These are phyloP conservation scores for Thyridium curvatum DNA, from an alignment of 2,329 filamentous ascomycete species.

Conservation along the genomic window DNA sequence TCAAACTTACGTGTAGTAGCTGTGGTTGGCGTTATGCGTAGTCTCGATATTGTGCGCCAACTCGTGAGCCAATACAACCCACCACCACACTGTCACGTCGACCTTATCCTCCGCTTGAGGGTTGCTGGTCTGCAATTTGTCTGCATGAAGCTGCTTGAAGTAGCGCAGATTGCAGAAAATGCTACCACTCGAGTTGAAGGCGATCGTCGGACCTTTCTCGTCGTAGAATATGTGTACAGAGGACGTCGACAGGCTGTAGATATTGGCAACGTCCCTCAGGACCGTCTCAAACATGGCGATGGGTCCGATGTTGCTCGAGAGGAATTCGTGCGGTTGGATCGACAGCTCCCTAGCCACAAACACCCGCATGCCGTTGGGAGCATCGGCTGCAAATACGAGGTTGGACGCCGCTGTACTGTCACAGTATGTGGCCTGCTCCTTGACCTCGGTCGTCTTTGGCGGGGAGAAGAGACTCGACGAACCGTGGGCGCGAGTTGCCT, in stretches of 20 bases:
- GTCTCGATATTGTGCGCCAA: conserved; percentile 86
- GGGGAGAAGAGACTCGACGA: conserved; percentile 67
- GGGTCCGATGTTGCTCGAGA: conserved; percentile 51
- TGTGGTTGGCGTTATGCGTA: conserved; percentile 72
- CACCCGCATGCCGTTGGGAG: conserved; percentile 66
- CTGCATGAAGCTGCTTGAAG: conserved; percentile 71
- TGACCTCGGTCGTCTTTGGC: conserved; percentile 65
- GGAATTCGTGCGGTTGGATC: conserved; percentile 46
- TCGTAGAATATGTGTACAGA: conserved; percentile 87
- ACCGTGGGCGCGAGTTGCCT: conserved; percentile 70
- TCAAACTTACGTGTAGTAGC: conserved; percentile 67
- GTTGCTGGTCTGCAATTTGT: not conserved
- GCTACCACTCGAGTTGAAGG: conserved; percentile 82
- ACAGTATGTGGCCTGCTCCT: conserved; percentile 81
- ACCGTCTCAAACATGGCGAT: conserved; percentile 66
- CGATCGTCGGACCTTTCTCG: conserved; percentile 71
- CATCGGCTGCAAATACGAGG: conserved; percentile 63
- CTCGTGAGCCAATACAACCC: conserved; percentile 78
- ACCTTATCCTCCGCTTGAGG: conserved; percentile 17
- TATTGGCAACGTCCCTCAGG: conserved; percentile 60
- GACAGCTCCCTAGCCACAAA: conserved; percentile 57
- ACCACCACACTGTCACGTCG: conserved; percentile 26
- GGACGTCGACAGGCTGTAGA: conserved; percentile 65
- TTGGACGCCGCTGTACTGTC: conserved; percentile 71
- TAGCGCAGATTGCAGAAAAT: conserved; percentile 93